Evolutionary conservation across 352 stramenopile genomes (phyloP), one percentile per base, ranked within the genome.

Genomic region (Pythium plurisporium): DNA sequence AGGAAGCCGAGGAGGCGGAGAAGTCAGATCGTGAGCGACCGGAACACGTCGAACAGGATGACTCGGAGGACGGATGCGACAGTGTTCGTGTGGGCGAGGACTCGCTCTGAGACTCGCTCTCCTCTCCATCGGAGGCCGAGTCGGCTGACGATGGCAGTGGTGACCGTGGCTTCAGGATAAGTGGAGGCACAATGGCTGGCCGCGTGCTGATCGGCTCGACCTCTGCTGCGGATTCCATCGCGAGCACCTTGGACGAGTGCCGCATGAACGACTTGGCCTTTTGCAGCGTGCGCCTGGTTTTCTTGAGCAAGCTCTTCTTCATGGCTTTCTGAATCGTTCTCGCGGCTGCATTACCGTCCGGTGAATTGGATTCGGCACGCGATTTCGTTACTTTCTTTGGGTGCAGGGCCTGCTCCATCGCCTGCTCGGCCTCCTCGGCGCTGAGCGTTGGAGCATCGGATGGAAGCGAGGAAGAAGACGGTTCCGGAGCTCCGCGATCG

Each of bases 311-410:
- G 9, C 64, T 72, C 59, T 73, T 72, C 48, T 78, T 79, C 45
- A 85, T 17, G 5, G 68, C 74, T 20, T 76, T 72, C 23, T 82
- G 72, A 17, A 85, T 82, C 3, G 65, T 85, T 11, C 23, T 37
- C 0, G 74, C 74, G 2, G 74, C 72, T 19, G 54, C 61, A 15
- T 42, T 14, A 78, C 41, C 40, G 26, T 17, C 56, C 33, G 27
- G n/a, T n/a, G n/a, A n/a, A n/a, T n/a, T n/a, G n/a, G n/a, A n/a
- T n/a, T n/a, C 25, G 45, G 20, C 42, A n/a, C 9, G 36, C 29
- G 20, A 25, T 43, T 58, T 64, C 34, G 54, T 65, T 22, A 25
- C 36, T 30, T 48, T 53, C 23, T 66, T 56, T 5, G 5, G 11
- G 31, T 37, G 31, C 31, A 37, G 31, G 38, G 45, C 19, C 3